These are phyloP conservation scores for Rhizopogon vesiculosus DNA, from an alignment of 768 basidiomycete genomes.

Conservation along the genomic window DNA sequence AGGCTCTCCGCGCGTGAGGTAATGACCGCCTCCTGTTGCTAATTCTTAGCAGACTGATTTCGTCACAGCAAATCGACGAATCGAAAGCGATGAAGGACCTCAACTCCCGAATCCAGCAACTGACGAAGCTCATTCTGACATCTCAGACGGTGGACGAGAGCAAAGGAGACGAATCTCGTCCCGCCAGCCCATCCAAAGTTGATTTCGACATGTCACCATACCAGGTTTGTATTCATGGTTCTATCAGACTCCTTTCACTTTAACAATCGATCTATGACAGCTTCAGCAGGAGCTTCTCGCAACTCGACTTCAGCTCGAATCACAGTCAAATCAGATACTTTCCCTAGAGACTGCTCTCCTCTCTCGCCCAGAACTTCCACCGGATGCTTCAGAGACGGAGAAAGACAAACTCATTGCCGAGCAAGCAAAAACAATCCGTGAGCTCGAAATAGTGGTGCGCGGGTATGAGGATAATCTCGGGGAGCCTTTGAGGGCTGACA, in stretches of 20 bases:
- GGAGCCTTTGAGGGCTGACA: constrained; percentile 58
- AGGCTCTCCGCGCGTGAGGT: constrained; percentile 44
- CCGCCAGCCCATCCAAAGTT: constrained; percentile 80
- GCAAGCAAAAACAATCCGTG: constrained; percentile 70
- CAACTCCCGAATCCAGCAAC: constrained; percentile 72
- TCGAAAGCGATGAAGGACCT: constrained; percentile 82
- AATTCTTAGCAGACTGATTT: background rate
- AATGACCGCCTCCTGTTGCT: background rate
- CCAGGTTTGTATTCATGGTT: constrained; percentile 41
- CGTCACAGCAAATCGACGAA: constrained; percentile 72
- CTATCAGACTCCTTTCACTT: background rate
- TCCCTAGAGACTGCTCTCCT: constrained; percentile 76
- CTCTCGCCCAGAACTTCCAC: constrained; percentile 61
- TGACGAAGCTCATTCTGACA: constrained; percentile 82
- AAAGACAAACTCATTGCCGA: constrained; percentile 74
- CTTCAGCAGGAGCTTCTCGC: constrained; percentile 86
- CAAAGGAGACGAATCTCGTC: constrained; percentile 66
- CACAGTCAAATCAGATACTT: constrained; percentile 79
- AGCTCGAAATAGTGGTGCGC: constrained; percentile 66
- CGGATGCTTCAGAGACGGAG: constrained; percentile 61
- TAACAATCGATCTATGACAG: constrained; percentile 28
- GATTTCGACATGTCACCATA: constrained; percentile 90
- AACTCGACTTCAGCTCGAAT: constrained; percentile 71
- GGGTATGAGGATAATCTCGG: constrained; percentile 74
- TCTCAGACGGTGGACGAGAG: constrained; percentile 75